Evolutionary conservation across 176 grass and related monocot genomes (phyloP), one percentile per base, ranked within the genome.

Genomic region (Canna indica): DNA sequence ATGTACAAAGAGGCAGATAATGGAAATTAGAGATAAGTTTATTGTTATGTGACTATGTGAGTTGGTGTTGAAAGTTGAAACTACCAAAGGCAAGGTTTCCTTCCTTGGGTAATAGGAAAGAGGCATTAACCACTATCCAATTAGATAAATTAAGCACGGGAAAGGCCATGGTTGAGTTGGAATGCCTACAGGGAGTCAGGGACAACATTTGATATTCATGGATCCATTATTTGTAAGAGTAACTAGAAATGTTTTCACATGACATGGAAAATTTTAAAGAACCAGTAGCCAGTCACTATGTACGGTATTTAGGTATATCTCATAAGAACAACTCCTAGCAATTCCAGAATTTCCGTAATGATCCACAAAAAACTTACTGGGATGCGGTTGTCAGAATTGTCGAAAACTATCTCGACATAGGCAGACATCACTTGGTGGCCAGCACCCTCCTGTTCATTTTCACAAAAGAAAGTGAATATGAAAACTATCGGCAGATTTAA

Each of bases 321-420:
- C 16, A 20, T 32, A 50, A 17, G 27, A 32, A 16, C 33, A 6
- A 34, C 12, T 48, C 16, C 9, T 31, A 32, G 14, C 48, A 48
- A 70, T 1, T 30, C 3, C 5, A 4, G 32, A 44, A 0, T 36
- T 68, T 44, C 3, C 29, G 15, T 68, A 48, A 70, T 46, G 22
- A 32, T 3, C 41, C 47, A 20, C 8, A 81, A 18, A 79, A 31
- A 48, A 77, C 88, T 91, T 90, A 97, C 94, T 77, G 94, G 94
- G 71, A 97, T 97, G 68, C 94, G 88, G 69, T 93, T 97, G 72
- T 97, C 94, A 57, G 86, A 82, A 81, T 97, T 97, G 74, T 97
- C 94, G 80, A 90, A 97, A 33, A 97, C 84, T 71, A 97, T 97
- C 84, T 97, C 94, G 22, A 97, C 94, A 93, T 92, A 97, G 73